Base-by-base conservation (phyloP, 495 filamentous ascomycete species). In the Penicillium verhagenii region DNA sequence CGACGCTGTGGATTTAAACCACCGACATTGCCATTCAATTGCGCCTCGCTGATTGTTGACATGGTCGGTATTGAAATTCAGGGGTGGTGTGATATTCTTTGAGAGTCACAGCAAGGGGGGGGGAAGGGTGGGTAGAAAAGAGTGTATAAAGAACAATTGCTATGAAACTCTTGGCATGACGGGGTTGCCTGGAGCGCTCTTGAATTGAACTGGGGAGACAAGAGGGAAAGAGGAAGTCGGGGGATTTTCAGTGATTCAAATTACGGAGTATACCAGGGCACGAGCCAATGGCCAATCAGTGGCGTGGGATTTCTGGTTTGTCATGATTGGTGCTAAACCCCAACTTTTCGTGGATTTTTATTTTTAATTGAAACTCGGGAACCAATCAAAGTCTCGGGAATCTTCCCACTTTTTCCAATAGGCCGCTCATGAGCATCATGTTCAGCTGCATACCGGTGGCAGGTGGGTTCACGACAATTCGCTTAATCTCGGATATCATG, bases 21-120 rank as follows among this genome's bases (percentile, higher is more conserved):
- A 31, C 48, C 26, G 26, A 53, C 45, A 25, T 49, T 63, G 53
- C 53, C 60, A 44, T 63, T 59, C 11, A 51, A 50, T 59, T 40
- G 60, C 51, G 35, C 48, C 16, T 46, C 25, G 39, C 13, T 33
- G 55, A 44, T 26, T 49, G 48, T 31, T 25, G 56, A 47, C 60
- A 63, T 63, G 53, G 53, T 39, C 24, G 18, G 35, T 18, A 20
- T 47, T 35, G 37, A 50, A 52, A 50, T 56, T 53, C 49, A 56
- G 53, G 58, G 53, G 50, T 16, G 45, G n/a, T 13, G 25, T 28
- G 46, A 24, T 31, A 37, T 33, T 35, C 25, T 11, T 16, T 23
- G 38, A 42, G 37, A 6, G 11, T 28, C 3, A 40, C 13, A 39
- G 42, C 20, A 43, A 33, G 31, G 31, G 23, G 33, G 31, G 7